Evolutionary conservation across 495 filamentous ascomycete genomes (phyloP), one percentile per base, ranked within the genome.

Genomic region (Cercophora scortea): DNA sequence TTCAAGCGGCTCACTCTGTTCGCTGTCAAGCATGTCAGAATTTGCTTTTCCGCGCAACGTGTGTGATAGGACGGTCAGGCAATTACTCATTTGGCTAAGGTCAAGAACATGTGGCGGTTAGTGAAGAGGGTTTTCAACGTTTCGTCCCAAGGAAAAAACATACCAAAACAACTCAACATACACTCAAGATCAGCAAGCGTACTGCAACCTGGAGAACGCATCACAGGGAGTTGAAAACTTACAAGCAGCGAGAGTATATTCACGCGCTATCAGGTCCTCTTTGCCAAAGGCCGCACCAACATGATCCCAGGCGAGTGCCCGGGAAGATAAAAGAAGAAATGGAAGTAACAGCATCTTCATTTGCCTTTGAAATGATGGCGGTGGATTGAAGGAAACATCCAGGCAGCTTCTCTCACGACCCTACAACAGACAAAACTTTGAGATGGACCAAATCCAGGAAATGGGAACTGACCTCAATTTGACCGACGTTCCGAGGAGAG

Each of bases 181-280:
- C 15, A 25, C 18, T 11, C 18, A 34, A 32, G 9, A 17, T 50
- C 17, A 42, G 18, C 18, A 33, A 25, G 5, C 25, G 25, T 25
- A 25, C 25, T 2, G 25, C 25, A 25, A 25, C 5, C 25, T 25
- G 25, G 5, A 25, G 25, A 25, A 25, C 2, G 25, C 32, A 4
- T 10, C 12, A 8, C 18, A 11, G 16, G 3, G 11, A 8, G 1
- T 34, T 1, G 10, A 3, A 0, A 36, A 15, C 8, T 18, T 48
- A 75, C 72, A 77, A n/a, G 74, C 72, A 57, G 73, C 66, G 18
- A 77, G 56, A 1, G 62, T 67, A 45, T 64, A 52, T 4, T 71
- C 67, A 15, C 70, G 60, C 0, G 54, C 52, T 15, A 52, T 47
- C 36, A 73, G 58, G 10, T 58, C 54, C n/a, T 58, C 51, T 12